A percentile compares a stretch with the other conserved stretches of the same genome.
Conservation (phyloP, 768 basidiomycete species). For the Tephrocybe rancida region DNA sequence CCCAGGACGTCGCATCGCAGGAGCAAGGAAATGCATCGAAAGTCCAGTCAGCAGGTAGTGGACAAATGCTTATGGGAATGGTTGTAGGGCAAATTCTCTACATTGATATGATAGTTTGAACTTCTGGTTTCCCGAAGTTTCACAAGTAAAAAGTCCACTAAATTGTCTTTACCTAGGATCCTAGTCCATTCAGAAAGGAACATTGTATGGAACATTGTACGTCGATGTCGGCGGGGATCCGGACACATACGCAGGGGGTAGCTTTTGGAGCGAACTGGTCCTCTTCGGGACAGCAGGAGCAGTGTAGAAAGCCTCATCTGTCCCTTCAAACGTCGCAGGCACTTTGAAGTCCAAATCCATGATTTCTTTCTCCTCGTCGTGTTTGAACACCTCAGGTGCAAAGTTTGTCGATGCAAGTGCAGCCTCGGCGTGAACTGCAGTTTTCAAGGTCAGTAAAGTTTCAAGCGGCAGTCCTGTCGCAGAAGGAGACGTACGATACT, state of each 20-base stretch:
- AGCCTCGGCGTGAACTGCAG: constrained; percentile 39
- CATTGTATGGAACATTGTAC: constrained; percentile 11
- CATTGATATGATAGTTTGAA: too few relatives aligned
- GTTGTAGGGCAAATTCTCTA: too few relatives aligned
- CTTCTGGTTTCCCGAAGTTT: too few relatives aligned
- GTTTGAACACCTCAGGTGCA: constrained; percentile 39
- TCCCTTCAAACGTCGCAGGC: constrained; percentile 1
- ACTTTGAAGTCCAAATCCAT: constrained; percentile 13
- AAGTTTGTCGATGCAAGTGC: constrained; percentile 40
- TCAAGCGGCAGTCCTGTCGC: too few relatives aligned
- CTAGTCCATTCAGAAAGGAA: constrained; percentile 12
- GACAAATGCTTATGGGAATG: too few relatives aligned
- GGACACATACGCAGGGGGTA: neutral
- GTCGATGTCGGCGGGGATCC: neutral
- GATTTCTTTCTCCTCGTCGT: constrained; percentile 25
- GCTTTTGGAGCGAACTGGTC: neutral
- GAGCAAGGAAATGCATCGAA: too few relatives aligned
- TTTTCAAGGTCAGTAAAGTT: constrained; percentile 4
- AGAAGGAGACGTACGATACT: constrained; percentile 48
- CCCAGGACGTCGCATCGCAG: too few relatives aligned
- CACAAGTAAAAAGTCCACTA: too few relatives aligned
- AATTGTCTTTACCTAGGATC: neutral
- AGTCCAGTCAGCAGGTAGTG: too few relatives aligned
- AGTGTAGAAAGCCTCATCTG: neutral
- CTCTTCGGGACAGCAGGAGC: neutral